These are phyloP conservation scores for Aspergillus sp. DNA, from an alignment of 2,329 filamentous ascomycete species.

Conservation along the genomic window DNA sequence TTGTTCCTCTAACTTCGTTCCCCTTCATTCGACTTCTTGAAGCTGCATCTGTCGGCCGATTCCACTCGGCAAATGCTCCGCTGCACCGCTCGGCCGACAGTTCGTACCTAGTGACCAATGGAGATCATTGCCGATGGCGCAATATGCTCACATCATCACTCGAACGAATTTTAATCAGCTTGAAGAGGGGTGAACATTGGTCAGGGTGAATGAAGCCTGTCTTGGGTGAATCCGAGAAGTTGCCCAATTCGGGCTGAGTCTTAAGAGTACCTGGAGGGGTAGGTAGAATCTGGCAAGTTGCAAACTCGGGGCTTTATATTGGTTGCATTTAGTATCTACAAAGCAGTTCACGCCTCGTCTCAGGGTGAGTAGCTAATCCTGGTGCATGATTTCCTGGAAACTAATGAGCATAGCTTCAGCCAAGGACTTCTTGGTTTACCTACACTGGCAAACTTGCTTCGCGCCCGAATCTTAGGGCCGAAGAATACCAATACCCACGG, in stretches of 20 bases:
- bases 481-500: conserved; percentile 80
- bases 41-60: conserved; percentile 26
- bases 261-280: neutral
- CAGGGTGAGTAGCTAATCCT: conserved; percentile 3
- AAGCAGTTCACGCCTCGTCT: neutral
- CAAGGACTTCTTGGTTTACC: conserved; percentile 21
- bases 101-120: conserved; percentile 27
- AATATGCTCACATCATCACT: conserved; percentile 25
- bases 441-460: conserved; percentile 71
- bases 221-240: neutral
- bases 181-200: no score
- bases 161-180: neutral
- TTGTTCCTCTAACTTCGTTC: neutral
- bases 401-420: conserved; percentile 1
- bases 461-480: conserved; percentile 70
- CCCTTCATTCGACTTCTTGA: neutral
- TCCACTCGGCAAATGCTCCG: conserved; percentile 2
- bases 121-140: conserved; percentile 30
- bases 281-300: neutral
- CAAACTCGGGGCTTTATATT: neutral
- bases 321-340: neutral
- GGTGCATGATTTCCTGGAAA: conserved; percentile 18
- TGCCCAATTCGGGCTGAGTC: neutral
- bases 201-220: neutral
- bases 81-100: conserved; percentile 25